Percentiles rank a stretch among this genome's conserved stretches.
Evolutionary conservation across 1,284 basidiomycete genomes (phyloP).

Genomic region (Puccinia hordei): DNA sequence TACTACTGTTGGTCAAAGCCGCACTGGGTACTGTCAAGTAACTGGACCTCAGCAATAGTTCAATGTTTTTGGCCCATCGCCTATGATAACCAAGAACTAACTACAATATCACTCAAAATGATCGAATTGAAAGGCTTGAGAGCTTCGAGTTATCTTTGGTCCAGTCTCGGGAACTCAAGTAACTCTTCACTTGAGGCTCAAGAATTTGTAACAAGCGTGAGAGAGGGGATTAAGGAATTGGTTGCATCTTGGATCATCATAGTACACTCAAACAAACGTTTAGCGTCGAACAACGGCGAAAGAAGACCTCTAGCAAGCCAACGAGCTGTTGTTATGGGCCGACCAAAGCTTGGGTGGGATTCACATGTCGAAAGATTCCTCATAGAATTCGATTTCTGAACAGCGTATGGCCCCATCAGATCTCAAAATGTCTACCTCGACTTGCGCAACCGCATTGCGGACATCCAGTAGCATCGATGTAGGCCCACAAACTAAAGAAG

Average conservation of each 20-base stretch:
- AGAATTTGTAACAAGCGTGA: too few relatives aligned
- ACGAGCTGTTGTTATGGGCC: too few relatives aligned
- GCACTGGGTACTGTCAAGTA: too few relatives aligned
- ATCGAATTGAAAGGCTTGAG: background rate
- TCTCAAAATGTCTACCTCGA: conserved; percentile 57
- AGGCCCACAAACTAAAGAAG: conserved; percentile 59
- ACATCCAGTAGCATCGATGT: conserved; percentile 60
- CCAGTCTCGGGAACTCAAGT: background rate
- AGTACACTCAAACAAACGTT: too few relatives aligned
- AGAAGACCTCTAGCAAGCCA: too few relatives aligned
- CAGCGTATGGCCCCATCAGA: conserved; percentile 18
- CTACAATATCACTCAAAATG: background rate
- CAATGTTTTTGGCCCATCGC: background rate
- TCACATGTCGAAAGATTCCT: conserved; percentile 24
- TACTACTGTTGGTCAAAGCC: too few relatives aligned
- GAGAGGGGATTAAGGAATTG: too few relatives aligned
- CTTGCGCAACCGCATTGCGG: conserved; percentile 60
- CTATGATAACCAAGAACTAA: background rate
- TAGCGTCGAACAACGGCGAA: too few relatives aligned
- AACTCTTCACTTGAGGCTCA: too few relatives aligned
- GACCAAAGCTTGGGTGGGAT: too few relatives aligned
- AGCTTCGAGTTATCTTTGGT: background rate
- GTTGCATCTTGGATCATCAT: too few relatives aligned
- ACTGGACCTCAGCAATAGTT: too few relatives aligned
- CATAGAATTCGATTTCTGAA: conserved; percentile 40